Evolutionary conservation across 768 basidiomycete species (phyloP).

Genomic region (Gelatoporia subvermispora): DNA sequence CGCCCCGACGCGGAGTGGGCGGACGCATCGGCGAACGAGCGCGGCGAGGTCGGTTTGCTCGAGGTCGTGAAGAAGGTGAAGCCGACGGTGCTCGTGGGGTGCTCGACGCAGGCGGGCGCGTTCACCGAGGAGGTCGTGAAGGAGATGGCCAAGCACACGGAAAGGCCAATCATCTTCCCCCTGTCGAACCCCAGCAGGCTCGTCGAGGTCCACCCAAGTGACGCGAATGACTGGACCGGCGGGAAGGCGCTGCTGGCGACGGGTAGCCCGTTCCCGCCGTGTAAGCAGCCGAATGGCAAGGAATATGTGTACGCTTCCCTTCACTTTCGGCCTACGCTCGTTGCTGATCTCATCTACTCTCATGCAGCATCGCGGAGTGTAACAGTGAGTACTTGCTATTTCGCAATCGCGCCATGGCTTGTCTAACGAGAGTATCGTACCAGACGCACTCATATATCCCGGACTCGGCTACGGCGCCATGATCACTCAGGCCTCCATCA

Average conservation of each 20-base stretch:
- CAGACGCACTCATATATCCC: slow-evolving; percentile 78
- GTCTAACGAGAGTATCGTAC: neutral
- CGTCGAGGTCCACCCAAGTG: slow-evolving; percentile 68
- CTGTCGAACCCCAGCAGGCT: slow-evolving; percentile 77
- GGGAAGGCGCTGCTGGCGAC: slow-evolving; percentile 80
- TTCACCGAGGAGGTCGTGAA: slow-evolving; percentile 72
- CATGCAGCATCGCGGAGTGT: slow-evolving; percentile 64
- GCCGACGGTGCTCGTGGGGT: slow-evolving; percentile 83
- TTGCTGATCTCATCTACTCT: neutral
- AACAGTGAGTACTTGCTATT: slow-evolving; percentile 41
- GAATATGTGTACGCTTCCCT: slow-evolving; percentile 50
- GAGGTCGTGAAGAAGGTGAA: slow-evolving; percentile 68
- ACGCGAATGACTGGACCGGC: slow-evolving; percentile 73
- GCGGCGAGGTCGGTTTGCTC: slow-evolving; percentile 47
- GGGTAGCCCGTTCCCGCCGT: slow-evolving; percentile 78
- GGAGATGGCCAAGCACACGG: slow-evolving; percentile 62
- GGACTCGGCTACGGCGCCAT: slow-evolving; percentile 82
- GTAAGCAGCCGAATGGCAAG: slow-evolving; percentile 60
- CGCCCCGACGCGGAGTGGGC: slow-evolving; percentile 55
- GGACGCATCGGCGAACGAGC: slow-evolving; percentile 28
- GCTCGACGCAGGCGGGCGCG: slow-evolving; percentile 71
- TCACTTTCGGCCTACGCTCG: neutral
- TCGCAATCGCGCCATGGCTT: neutral
- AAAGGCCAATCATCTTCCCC: slow-evolving; percentile 80
- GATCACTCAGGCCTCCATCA: slow-evolving; percentile 51